These are phyloP conservation scores for Diaporthe sp. DNA, from an alignment of 2,329 filamentous ascomycete species.

Conservation along the genomic window DNA sequence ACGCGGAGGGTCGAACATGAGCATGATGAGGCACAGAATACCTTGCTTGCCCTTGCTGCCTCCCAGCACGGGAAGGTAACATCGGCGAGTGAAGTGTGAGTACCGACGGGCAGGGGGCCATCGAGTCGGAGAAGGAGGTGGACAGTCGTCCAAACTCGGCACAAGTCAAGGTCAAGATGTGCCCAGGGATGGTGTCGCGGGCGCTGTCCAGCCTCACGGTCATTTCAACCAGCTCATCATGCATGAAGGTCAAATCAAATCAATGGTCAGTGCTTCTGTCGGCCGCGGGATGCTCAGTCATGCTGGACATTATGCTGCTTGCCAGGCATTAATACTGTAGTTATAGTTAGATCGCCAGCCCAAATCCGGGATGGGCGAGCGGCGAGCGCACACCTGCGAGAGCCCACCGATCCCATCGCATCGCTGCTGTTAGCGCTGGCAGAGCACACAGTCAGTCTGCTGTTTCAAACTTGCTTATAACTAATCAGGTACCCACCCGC, in stretches of 20 bases:
- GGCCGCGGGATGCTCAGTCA: constrained; percentile 41
- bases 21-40: neutral
- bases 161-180: constrained; percentile 10
- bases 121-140: neutral
- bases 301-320: neutral
- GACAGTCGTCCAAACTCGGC: neutral
- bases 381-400: neutral
- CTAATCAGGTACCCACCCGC: constrained; percentile 22
- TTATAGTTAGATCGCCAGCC: constrained; percentile 7
- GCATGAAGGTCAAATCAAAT: constrained; percentile 51
- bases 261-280: neutral
- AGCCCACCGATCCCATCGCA: constrained; percentile 3
- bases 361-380: constrained; percentile 5
- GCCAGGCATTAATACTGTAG: constrained; percentile 3
- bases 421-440: constrained; percentile 4
- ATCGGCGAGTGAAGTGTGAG: constrained; percentile 18
- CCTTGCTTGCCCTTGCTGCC: constrained; percentile 20
- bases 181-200: constrained; percentile 4
- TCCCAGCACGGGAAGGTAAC: neutral
- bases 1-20: neutral
- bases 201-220: constrained; percentile 9
- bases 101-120: constrained; percentile 3
- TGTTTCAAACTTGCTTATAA: constrained; percentile 26
- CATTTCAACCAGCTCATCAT: constrained; percentile 52
- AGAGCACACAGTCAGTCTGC: neutral